phyloP scores from a whole-genome alignment of 83 land plant species.

The Thuja plicata region DNA sequence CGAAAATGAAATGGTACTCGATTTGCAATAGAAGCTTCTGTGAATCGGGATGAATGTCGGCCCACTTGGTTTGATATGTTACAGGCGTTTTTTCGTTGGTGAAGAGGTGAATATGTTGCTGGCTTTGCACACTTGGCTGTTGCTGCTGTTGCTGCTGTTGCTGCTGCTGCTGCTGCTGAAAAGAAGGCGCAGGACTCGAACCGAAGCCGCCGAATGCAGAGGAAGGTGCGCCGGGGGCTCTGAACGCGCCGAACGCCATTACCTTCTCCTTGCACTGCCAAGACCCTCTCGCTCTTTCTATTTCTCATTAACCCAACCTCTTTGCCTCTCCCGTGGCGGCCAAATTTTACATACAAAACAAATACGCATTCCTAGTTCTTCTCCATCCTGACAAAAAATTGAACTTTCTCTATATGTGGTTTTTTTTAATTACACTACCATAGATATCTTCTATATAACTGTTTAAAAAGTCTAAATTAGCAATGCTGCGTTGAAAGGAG shows the following conservation, averaged over 20 bases:
- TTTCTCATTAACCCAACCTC: too few relatives aligned
- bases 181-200: constrained; percentile 5
- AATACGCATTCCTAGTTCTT: too few relatives aligned
- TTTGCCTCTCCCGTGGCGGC: too few relatives aligned
- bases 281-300: neutral
- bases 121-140: constrained; percentile 35
- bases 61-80: constrained; percentile 86
- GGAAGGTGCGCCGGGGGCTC: neutral
- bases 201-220: neutral
- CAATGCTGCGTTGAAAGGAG: too few relatives aligned
- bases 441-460: too few relatives aligned
- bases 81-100: constrained; percentile 81
- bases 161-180: constrained; percentile 36
- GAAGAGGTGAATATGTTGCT: constrained; percentile 59
- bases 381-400: too few relatives aligned
- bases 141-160: constrained; percentile 41
- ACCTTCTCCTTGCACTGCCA: neutral
- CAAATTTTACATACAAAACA: too few relatives aligned
- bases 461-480: too few relatives aligned
- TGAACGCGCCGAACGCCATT: neutral
- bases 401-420: too few relatives aligned
- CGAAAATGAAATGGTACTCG: constrained; percentile 55
- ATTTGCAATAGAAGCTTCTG: constrained; percentile 77
- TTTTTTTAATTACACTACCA: too few relatives aligned
- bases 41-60: constrained; percentile 93